phyloP scores from a whole-genome alignment of 176 grass and related monocot species.

The Aegilops tauschii region DNA sequence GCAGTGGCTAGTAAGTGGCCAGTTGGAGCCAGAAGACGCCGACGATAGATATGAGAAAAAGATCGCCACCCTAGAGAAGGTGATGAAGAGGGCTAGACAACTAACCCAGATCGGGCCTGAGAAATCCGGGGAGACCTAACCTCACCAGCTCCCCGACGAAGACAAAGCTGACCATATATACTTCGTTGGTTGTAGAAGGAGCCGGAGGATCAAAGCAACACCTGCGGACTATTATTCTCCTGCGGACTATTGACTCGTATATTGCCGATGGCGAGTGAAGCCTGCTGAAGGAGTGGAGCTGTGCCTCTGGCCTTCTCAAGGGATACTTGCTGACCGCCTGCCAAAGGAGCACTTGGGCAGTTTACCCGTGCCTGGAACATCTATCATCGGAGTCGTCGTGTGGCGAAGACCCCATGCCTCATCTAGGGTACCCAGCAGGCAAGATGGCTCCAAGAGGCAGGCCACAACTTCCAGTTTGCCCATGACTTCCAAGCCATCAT shows the following conservation, averaged over 20 bases:
- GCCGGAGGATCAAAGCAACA: no score
- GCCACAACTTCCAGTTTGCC: slow-evolving; percentile 26
- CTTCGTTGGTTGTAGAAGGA: no score
- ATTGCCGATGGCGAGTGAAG: slow-evolving; percentile 50
- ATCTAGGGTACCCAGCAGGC: slow-evolving; percentile 37
- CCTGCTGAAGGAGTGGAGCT: slow-evolving; percentile 54
- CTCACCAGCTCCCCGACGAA: no score
- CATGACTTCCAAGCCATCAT: background rate
- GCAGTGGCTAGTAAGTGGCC: no score
- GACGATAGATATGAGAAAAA: no score
- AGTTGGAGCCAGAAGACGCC: no score
- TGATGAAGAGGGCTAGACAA: no score
- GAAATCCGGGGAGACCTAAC: no score
- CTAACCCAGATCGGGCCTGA: no score
- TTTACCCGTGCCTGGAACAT: slow-evolving; percentile 7
- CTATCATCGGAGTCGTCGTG: slow-evolving; percentile 55
- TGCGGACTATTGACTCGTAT: slow-evolving; percentile 65
- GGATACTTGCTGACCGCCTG: slow-evolving; percentile 44
- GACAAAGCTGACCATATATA: no score
- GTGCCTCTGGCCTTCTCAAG: slow-evolving; percentile 60
- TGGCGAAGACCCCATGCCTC: slow-evolving; percentile 50
- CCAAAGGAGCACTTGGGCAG: slow-evolving; percentile 46
- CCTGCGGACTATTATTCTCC: background rate
- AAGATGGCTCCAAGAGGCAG: slow-evolving; percentile 27
- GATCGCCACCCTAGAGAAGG: no score